Base-by-base conservation (phyloP, 2,329 filamentous ascomycete species). In the Alternaria alternata region DNA sequence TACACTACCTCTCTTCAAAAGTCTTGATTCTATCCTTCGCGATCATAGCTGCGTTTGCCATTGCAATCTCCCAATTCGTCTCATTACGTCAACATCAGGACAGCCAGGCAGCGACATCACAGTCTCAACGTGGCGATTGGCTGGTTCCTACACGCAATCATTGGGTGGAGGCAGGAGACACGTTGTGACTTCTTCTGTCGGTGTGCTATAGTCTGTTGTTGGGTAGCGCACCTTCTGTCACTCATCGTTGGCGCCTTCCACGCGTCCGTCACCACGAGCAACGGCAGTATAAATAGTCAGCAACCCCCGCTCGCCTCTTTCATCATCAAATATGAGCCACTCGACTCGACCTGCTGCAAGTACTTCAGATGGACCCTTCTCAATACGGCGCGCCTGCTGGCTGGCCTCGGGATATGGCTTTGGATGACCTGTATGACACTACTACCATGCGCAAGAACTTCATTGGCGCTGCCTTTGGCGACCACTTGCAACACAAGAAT, bases 341-440 rank as follows among this genome's bases (percentile, higher is more conserved):
- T 22, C 47, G 7, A 46, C 7, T 26, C 47, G 43, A 53, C 36
- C 26, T 22, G n/a, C 47, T 46, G 30, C 52, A 57, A n/a, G 47
- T 12, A 52, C 26, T 28, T 36, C 41, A 36, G 11, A 65, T 60
- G 59, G 57, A 57, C 24, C 49, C 52, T 52, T 49, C 53, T 22
- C 53, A 41, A 14, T 18, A 20, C 24, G 22, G 28, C 41, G 42
- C 32, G 42, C 62, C 57, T 55, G 26, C 43, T 41, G 26, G 34
- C 14, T 48, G 26, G 51, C 24, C 38, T 47, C 24, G 22, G 32
- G 14, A 7, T 11, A 53, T 54, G 46, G 32, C 11, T 47, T 47
- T n/a, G 53, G 57, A 54, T 57, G 58, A 58, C 42, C 20, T 26
- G 32, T 11, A 28, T 14, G 43, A 12, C 55, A 46, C 47, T 34